These are phyloP conservation scores for Bimuria novae-zelandiae DNA, from an alignment of 2,329 filamentous ascomycete genomes.

Conservation along the genomic window DNA sequence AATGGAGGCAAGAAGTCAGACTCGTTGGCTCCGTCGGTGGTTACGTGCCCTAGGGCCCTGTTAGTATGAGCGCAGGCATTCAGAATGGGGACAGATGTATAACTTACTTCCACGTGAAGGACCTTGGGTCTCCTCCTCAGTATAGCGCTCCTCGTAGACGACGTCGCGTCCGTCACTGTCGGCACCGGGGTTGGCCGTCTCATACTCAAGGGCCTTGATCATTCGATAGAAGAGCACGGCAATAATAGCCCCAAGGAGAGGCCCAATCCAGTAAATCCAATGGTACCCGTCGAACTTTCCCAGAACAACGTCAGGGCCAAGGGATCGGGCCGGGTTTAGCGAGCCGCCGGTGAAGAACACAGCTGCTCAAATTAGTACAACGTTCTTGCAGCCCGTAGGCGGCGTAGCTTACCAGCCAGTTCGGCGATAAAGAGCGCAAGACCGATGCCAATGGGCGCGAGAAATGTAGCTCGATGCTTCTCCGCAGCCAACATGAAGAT, in stretches of 20 bases:
- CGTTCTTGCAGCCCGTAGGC: background rate
- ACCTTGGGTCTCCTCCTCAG: slow-evolving; percentile 19
- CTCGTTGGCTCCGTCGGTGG: slow-evolving; percentile 36
- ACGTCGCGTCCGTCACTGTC: slow-evolving; percentile 52
- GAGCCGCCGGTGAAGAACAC: slow-evolving; percentile 55
- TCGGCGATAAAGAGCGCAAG: slow-evolving; percentile 54
- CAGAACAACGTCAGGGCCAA: slow-evolving; percentile 54
- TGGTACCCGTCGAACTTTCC: slow-evolving; percentile 51
- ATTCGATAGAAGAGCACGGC: slow-evolving; percentile 56
- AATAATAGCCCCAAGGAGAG: slow-evolving; percentile 50
- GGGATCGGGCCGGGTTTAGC: slow-evolving; percentile 55
- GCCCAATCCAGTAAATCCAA: slow-evolving; percentile 59
- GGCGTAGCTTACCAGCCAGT: slow-evolving; percentile 43
- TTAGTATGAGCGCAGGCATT: slow-evolving; percentile 18
- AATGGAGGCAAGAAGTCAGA: slow-evolving; percentile 23
- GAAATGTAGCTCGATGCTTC: slow-evolving; percentile 47
- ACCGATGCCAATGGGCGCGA: slow-evolving; percentile 50
- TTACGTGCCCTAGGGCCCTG: slow-evolving; percentile 19
- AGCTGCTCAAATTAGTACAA: slow-evolving; percentile 32
- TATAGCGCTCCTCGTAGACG: slow-evolving; percentile 10
- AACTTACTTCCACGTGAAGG: slow-evolving; percentile 19
- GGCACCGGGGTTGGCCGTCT: slow-evolving; percentile 55
- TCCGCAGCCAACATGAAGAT: slow-evolving; percentile 54
- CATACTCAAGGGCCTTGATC: slow-evolving; percentile 56
- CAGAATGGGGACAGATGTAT: background rate